Conservation (phyloP, 1,284 basidiomycete species). For the Boletus mariae region DNA sequence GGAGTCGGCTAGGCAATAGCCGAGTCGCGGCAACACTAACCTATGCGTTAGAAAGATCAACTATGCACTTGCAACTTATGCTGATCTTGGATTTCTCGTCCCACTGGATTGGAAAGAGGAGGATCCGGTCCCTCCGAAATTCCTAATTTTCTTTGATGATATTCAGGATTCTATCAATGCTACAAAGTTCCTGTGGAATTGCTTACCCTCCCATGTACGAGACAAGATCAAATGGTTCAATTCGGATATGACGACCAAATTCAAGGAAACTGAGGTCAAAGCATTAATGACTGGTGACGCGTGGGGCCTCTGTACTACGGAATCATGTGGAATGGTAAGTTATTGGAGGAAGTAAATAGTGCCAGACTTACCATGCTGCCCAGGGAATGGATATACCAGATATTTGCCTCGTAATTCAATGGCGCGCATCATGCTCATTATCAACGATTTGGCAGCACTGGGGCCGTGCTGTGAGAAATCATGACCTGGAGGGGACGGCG, state of each 20-base stretch:
- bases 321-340: slow-evolving; percentile 10
- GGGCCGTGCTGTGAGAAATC: too few relatives aligned
- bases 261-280: background rate
- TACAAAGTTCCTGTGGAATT: too few relatives aligned
- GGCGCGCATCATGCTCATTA: too few relatives aligned
- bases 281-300: background rate
- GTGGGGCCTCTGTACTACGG: slow-evolving; percentile 5
- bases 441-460: too few relatives aligned
- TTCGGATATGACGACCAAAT: background rate
- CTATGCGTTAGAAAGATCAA: slow-evolving; percentile 27
- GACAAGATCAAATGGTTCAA: background rate
- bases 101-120: slow-evolving; percentile 9
- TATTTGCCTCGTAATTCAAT: too few relatives aligned
- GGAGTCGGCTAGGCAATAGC: too few relatives aligned
- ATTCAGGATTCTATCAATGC: slow-evolving; percentile 9
- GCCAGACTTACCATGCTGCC: too few relatives aligned
- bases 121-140: slow-evolving; percentile 17
- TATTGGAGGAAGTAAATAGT: too few relatives aligned
- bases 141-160: slow-evolving; percentile 34
- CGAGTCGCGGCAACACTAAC: too few relatives aligned
- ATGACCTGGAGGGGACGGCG: too few relatives aligned
- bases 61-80: slow-evolving; percentile 15
- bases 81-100: slow-evolving; percentile 31
- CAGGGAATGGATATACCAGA: too few relatives aligned
- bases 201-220: background rate